Evolutionary conservation across 257 asterid genomes (phyloP).

Genomic region (Solanum acaule): DNA sequence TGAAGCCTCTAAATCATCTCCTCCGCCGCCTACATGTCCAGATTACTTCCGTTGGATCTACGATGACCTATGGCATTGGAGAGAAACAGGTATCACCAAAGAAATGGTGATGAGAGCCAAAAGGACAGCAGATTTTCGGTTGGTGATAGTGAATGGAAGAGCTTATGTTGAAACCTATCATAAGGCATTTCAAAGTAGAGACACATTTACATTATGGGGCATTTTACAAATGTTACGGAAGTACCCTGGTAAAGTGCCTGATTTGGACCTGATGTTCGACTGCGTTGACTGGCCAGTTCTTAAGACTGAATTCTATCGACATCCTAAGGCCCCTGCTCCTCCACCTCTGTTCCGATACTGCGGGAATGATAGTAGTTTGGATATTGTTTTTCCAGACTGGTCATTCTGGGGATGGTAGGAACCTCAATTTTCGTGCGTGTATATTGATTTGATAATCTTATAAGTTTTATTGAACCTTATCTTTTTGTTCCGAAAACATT

Average conservation of each 20-base stretch:
- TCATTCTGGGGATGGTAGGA: conserved; percentile 45
- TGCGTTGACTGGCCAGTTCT: conserved; percentile 33
- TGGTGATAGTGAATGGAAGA: conserved; percentile 22
- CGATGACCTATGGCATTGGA: conserved; percentile 35
- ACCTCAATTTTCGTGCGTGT: neutral
- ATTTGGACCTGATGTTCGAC: conserved; percentile 38
- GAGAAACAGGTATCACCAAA: conserved; percentile 29
- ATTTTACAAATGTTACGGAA: conserved; percentile 29
- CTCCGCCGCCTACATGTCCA: conserved; percentile 8
- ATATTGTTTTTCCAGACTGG: conserved; percentile 48
- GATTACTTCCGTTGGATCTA: conserved; percentile 38
- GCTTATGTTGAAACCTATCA: conserved; percentile 17
- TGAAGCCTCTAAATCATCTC: neutral
- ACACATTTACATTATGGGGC: conserved; percentile 26
- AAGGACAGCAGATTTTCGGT: conserved; percentile 22
- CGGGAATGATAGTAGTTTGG: conserved; percentile 20
- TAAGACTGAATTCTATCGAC: neutral
- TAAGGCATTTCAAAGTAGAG: conserved; percentile 28
- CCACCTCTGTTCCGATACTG: conserved; percentile 38
- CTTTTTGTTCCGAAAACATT: neutral
- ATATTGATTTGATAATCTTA: neutral
- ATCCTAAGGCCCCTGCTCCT: conserved; percentile 7
- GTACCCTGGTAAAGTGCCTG: conserved; percentile 32
- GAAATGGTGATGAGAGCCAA: conserved; percentile 21
- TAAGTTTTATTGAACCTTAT: neutral